A percentile compares a stretch with the other conserved stretches of the same genome.
phyloP scores from a whole-genome alignment of 768 basidiomycete genomes.

The Pisolithus marmoratus region DNA sequence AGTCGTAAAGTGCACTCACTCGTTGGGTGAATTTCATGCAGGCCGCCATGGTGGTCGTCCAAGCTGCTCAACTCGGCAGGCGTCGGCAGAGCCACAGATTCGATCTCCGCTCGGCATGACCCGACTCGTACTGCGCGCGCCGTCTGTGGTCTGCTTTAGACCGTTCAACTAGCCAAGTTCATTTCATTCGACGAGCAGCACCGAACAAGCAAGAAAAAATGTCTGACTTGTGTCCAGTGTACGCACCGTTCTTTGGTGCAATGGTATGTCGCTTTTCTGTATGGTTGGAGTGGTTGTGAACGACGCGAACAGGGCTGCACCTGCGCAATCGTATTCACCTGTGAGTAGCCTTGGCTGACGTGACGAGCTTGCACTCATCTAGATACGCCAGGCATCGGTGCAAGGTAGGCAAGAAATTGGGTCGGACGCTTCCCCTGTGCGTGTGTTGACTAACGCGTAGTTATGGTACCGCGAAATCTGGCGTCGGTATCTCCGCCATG shows the following conservation, averaged over 20 bases:
- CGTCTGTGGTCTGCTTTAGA: slow-evolving; percentile 7
- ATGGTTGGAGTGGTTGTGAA: slow-evolving; percentile 7
- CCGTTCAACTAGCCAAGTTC: neutral
- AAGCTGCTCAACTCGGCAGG: slow-evolving; percentile 16
- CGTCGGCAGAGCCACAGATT: slow-evolving; percentile 11
- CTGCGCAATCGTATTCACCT: slow-evolving; percentile 95
- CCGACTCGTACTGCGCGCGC: slow-evolving; percentile 9
- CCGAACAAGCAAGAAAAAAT: slow-evolving; percentile 26
- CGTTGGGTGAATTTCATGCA: slow-evolving; percentile 66
- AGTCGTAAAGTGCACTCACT: slow-evolving; percentile 29
- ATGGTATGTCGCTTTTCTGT: slow-evolving; percentile 45
- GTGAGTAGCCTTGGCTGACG: slow-evolving; percentile 42
- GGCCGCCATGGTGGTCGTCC: slow-evolving; percentile 43
- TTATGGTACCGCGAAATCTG: slow-evolving; percentile 99
- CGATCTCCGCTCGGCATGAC: slow-evolving; percentile 18
- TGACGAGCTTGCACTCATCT: neutral
- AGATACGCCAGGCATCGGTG: slow-evolving; percentile 63
- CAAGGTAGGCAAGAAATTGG: slow-evolving; percentile 46
- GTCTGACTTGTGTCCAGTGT: slow-evolving; percentile 87
- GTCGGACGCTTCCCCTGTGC: neutral
- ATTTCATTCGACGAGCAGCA: slow-evolving; percentile 3
- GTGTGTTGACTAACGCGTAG: slow-evolving; percentile 32
- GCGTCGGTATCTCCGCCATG: slow-evolving; percentile 97
- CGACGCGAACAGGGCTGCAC: slow-evolving; percentile 72
- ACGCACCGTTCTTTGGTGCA: slow-evolving; percentile 96